A percentile compares a stretch with the other conserved stretches of the same genome.
Conservation (phyloP, 306 rosid genomes). For the Quercus alba region DNA sequence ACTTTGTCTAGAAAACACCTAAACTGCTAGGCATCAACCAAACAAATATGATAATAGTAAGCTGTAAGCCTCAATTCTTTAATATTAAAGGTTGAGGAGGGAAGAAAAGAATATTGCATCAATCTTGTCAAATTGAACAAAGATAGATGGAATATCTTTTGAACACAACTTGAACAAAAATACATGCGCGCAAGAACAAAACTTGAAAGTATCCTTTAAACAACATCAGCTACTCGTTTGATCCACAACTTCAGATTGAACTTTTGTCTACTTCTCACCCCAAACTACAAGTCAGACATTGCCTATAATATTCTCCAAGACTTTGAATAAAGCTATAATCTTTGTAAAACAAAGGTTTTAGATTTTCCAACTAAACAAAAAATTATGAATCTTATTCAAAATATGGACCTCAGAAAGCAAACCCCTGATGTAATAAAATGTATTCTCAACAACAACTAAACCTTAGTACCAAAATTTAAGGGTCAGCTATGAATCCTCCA, state of each 20-base stretch:
- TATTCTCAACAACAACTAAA: too few relatives aligned
- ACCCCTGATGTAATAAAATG: too few relatives aligned
- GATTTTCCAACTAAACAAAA: too few relatives aligned
- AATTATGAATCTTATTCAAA: neutral
- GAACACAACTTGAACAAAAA: too few relatives aligned
- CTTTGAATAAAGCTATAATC: neutral
- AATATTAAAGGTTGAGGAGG: neutral
- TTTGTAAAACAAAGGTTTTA: too few relatives aligned
- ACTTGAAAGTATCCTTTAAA: neutral
- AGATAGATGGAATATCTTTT: neutral
- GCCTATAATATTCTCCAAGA: neutral
- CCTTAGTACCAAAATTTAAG: too few relatives aligned
- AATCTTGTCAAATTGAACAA: neutral
- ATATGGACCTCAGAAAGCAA: neutral
- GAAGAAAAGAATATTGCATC: neutral
- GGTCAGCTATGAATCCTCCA: neutral
- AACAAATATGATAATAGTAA: neutral
- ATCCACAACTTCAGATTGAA: neutral
- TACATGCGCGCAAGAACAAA: neutral
- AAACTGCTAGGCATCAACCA: neutral
- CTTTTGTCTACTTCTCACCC: neutral
- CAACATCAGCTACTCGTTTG: neutral
- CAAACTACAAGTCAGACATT: neutral
- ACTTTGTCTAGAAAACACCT: neutral
- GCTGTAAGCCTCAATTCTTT: neutral